These are phyloP conservation scores for Mangifera indica DNA, from an alignment of 345 rosid genomes.

Conservation along the genomic window DNA sequence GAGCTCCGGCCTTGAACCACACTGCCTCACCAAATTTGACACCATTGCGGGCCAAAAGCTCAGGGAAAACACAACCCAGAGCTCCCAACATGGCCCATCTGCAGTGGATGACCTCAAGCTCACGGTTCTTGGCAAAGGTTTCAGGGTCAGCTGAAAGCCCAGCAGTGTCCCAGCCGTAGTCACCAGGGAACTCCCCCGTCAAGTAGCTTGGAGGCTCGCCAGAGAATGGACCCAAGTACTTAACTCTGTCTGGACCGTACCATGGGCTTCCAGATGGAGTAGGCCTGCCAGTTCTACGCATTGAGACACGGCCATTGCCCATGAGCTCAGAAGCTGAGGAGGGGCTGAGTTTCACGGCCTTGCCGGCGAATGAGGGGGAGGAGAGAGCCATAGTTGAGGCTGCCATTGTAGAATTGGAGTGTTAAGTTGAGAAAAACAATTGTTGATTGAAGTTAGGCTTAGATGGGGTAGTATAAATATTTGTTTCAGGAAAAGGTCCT, in stretches of 20 bases:
- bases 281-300: slow-evolving; percentile 46
- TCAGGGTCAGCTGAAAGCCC: slow-evolving; percentile 88
- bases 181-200: slow-evolving; percentile 77
- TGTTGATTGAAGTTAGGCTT: not conserved
- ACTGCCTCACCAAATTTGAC: slow-evolving; percentile 77
- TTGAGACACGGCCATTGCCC: slow-evolving; percentile 43
- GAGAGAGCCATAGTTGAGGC: slow-evolving; percentile 58
- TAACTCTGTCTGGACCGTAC: slow-evolving; percentile 76
- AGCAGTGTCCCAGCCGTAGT: slow-evolving; percentile 78
- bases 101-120: slow-evolving; percentile 76
- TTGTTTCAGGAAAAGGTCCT: not conserved
- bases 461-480: slow-evolving; percentile 21
- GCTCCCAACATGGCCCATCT: slow-evolving; percentile 91
- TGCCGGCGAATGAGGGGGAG: slow-evolving; percentile 49
- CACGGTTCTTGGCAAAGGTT: slow-evolving; percentile 88
- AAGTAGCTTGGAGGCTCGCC: slow-evolving; percentile 66
- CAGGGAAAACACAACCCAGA: slow-evolving; percentile 74
- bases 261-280: slow-evolving; percentile 58
- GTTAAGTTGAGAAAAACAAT: not conserved
- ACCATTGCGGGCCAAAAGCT: slow-evolving; percentile 72
- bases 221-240: slow-evolving; percentile 74
- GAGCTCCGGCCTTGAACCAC: slow-evolving; percentile 87
- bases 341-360: slow-evolving; percentile 49
- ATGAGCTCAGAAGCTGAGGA: slow-evolving; percentile 31
- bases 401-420: slow-evolving; percentile 32